Evolutionary conservation across 768 basidiomycete genomes (phyloP), one percentile per base, ranked within the genome.

Genomic region (Sporobolomyces pararoseus): DNA sequence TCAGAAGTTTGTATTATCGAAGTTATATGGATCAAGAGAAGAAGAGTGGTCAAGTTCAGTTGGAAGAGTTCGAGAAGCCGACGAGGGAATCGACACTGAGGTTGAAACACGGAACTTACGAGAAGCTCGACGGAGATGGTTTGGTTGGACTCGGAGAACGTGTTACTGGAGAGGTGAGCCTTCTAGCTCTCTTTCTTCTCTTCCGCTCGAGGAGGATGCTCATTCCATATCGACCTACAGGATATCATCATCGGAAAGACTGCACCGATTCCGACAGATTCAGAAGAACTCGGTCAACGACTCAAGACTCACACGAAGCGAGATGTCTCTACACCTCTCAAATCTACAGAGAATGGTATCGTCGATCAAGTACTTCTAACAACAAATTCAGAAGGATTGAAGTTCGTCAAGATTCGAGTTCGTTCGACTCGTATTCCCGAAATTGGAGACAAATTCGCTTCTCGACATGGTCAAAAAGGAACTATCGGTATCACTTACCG

Each of bases 161-260:
- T 77, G 94, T 98, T 44, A 84, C 85, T 67, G 96, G 96, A 31
- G 96, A 97, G 58, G 67, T 68, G n/a, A 61, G 62, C 55, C 10
- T 23, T 31, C 7, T 5, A 47, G 51, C 47, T 51, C 25, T 27
- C 23, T 29, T 17, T 51, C 27, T 25, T 27, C 50, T 27, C 50
- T 9, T 21, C 17, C 32, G 35, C n/a, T 25, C n/a, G 44, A 29
- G 19, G 6, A 5, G 5, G 59, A n/a, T 6, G 10, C 27, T 32
- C 42, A 5, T n/a, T 31, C 10, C 2, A 17, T 19, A 10, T 29
- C 34, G 59, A 12, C 44, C 44, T 60, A 23, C 61, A 69, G 80
- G 96, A 99, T 80, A 98, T 99, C 77, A 94, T 99, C 77, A 99
- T 98, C 72, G 96, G 96, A 65, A 99, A 99, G 82, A 98, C 96